Percentiles rank a stretch among this genome's conserved stretches.
These are phyloP conservation scores for Borovskyia barvae DNA, from an alignment of 208 protist genomes.

Conservation along the genomic window DNA sequence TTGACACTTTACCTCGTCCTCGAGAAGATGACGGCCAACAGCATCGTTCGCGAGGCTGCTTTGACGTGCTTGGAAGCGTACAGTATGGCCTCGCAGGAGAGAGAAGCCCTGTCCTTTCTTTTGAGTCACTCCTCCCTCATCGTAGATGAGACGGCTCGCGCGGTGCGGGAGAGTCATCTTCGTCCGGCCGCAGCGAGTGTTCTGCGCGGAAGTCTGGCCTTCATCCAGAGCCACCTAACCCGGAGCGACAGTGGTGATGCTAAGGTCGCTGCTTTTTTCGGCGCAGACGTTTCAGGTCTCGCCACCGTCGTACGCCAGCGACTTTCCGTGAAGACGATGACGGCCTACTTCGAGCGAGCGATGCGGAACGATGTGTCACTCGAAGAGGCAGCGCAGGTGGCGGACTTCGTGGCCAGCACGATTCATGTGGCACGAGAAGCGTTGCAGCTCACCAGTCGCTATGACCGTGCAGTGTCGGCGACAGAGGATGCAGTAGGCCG, in stretches of 20 bases:
- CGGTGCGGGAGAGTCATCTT: slow-evolving; percentile 60
- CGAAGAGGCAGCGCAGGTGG: slow-evolving; percentile 29
- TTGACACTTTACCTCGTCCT: slow-evolving; percentile 84
- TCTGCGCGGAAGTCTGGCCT: slow-evolving; percentile 54
- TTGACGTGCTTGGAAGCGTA: slow-evolving; percentile 48
- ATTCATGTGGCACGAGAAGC: slow-evolving; percentile 58
- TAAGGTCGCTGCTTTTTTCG: not conserved
- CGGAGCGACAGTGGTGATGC: not conserved
- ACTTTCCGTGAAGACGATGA: slow-evolving; percentile 22
- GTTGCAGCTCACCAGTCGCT: slow-evolving; percentile 43
- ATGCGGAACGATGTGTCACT: not conserved
- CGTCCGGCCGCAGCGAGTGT: slow-evolving; percentile 63
- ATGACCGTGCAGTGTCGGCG: slow-evolving; percentile 21
- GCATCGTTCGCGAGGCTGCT: slow-evolving; percentile 59
- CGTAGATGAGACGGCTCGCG: slow-evolving; percentile 75
- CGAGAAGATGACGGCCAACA: slow-evolving; percentile 72
- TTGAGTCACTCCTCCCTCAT: slow-evolving; percentile 44
- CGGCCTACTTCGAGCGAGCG: slow-evolving; percentile 15
- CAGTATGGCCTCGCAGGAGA: slow-evolving; percentile 28
- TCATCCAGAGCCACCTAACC: not conserved
- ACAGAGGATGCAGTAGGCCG: slow-evolving; percentile 27
- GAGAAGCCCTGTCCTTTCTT: slow-evolving; percentile 53
- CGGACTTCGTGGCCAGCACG: slow-evolving; percentile 69
- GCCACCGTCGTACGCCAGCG: slow-evolving; percentile 41
- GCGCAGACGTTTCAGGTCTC: slow-evolving; percentile 15